phyloP scores from a whole-genome alignment of 1,139 yeast species.

The Scheffersomyces quercinus region DNA sequence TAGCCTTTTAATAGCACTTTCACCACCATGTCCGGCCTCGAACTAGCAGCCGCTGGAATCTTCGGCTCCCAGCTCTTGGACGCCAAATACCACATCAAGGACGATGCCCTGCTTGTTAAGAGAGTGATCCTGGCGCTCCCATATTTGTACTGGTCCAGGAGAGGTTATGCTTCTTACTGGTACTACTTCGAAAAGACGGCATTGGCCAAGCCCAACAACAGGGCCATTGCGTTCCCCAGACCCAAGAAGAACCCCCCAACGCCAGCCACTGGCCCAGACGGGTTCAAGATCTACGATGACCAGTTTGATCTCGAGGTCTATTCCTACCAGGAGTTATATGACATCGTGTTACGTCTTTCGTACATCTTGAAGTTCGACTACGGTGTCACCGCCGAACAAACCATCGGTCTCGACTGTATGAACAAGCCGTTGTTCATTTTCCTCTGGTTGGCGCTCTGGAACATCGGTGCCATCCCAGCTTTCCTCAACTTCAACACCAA shows the following conservation, averaged over 20 bases:
- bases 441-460: conserved; percentile 87
- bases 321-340: conserved; percentile 70
- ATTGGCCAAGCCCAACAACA: conserved; percentile 46
- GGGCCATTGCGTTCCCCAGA: conserved; percentile 64
- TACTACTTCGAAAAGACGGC: conserved; percentile 60
- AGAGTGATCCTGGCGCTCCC: conserved; percentile 44
- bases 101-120: conserved; percentile 52
- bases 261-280: conserved; percentile 27
- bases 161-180: conserved; percentile 65
- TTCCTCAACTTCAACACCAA: conserved; percentile 79
- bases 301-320: conserved; percentile 61
- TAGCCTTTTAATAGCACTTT: no score
- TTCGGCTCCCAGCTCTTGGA: conserved; percentile 50
- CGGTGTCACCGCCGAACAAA: conserved; percentile 64
- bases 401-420: conserved; percentile 76
- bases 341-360: conserved; percentile 64
- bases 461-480: conserved; percentile 87
- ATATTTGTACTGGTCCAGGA: conserved; percentile 42
- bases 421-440: conserved; percentile 82
- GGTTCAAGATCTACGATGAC: conserved; percentile 46
- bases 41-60: conserved; percentile 45
- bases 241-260: conserved; percentile 44
- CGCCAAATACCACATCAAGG: conserved; percentile 51
- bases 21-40: conserved; percentile 33
- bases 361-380: conserved; percentile 62